phyloP scores from a whole-genome alignment of 2,329 filamentous ascomycete species.

The Leptographium flavum region DNA sequence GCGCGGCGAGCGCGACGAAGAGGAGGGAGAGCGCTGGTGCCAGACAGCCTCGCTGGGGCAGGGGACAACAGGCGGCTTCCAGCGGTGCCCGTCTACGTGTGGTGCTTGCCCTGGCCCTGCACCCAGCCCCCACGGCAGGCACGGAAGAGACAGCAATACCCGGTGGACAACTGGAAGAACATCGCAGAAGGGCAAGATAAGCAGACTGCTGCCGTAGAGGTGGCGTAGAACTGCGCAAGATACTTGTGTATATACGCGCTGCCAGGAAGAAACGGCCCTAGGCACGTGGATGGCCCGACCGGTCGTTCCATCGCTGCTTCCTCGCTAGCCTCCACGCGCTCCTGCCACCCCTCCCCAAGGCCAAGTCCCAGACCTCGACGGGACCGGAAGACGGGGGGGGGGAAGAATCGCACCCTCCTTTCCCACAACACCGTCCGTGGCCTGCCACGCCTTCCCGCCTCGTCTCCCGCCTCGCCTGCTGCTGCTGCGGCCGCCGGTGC shows the following conservation, averaged over 20 bases:
- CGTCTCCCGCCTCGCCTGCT: background rate
- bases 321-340: background rate
- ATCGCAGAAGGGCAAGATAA: no score
- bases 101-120: conserved; percentile 4
- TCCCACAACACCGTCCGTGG: background rate
- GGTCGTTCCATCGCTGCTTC: background rate
- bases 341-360: background rate
- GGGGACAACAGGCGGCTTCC: no score
- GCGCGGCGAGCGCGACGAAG: background rate
- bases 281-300: background rate
- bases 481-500: background rate
- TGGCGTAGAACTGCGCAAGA: no score
- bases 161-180: no score
- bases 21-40: background rate
- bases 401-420: background rate
- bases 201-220: no score
- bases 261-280: background rate
- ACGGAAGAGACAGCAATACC: no score
- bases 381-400: background rate
- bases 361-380: no score
- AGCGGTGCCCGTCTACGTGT: conserved; percentile 11
- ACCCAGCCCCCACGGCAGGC: no score
- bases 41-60: no score
- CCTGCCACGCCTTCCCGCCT: background rate
- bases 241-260: no score